Evolutionary conservation across 768 basidiomycete genomes (phyloP), one percentile per base, ranked within the genome.

Genomic region (Leccinum ochraceum): DNA sequence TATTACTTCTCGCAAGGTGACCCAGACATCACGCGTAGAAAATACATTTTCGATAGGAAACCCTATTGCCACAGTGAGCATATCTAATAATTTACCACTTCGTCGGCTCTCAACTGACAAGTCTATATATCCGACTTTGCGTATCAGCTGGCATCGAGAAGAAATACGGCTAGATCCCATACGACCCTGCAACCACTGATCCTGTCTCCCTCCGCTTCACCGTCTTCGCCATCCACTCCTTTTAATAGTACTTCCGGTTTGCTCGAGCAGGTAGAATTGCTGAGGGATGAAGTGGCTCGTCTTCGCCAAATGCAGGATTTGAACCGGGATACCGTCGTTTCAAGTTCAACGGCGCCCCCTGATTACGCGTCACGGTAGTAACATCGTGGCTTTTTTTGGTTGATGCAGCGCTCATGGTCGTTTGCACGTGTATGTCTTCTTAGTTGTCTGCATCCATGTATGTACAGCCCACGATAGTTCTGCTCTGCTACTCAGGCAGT

Each of bases 211-310:
- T 28, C 54, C 4, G 6, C 50, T 8, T n/a, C 26, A 4, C 16
- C 50, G 0, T 6, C 44, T 1, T 13, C 56, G 3, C 26, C 51
- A 6, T n/a, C 57, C 9, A 34, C 32, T 34, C 32, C 24, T 37
- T 44, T 53, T 0, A 9, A 39, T 20, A 20, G 17, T 4, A 20
- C 37, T 26, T 7, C 52, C 3, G 49, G 3, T 17, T 24, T 67
- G 7, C 7, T 36, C 1, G 59, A 36, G 30, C 56, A 64, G n/a
- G 57, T 67, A 4, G 66, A 52, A 2, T 3, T 28, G 8, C 49
- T 67, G 1, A 50, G 54, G 34, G 57, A 30, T 1, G 66, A 65
- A 39, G 59, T 67, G 2, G 57, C 60, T 24, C 63, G 60, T 32
- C 56, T 67, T 3, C 59, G 61, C 13, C 14, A 39, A 6, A 2